phyloP scores from a whole-genome alignment of 371 early-diverging fungal species.

The Haplosporangium sp. region DNA sequence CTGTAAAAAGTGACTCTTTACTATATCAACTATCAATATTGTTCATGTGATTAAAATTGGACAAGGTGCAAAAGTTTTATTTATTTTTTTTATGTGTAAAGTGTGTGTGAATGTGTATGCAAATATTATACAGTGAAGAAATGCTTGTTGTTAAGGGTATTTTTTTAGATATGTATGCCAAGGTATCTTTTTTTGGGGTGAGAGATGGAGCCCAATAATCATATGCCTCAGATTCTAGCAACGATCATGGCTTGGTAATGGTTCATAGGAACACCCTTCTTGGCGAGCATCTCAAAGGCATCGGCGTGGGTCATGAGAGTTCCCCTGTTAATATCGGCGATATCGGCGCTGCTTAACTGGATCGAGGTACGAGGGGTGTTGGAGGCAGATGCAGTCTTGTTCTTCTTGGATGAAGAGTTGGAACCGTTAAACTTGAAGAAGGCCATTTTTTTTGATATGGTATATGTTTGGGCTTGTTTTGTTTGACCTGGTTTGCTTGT shows the following conservation, averaged over 20 bases:
- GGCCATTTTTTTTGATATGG: slow-evolving; percentile 8
- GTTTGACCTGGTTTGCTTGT: neutral
- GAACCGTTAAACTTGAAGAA: slow-evolving; percentile 37
- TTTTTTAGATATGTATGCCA: too few species aligned
- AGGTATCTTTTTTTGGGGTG: neutral
- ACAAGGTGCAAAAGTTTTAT: too few species aligned
- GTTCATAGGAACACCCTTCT: slow-evolving; percentile 18
- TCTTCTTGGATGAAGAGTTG: slow-evolving; percentile 37
- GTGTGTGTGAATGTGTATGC: too few species aligned
- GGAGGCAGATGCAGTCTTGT: slow-evolving; percentile 45
- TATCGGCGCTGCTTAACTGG: slow-evolving; percentile 12
- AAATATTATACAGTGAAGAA: neutral
- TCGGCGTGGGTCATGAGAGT: slow-evolving; percentile 7
- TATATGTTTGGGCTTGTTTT: neutral
- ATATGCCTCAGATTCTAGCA: slow-evolving; percentile 19
- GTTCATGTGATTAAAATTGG: too few species aligned
- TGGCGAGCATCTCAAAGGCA: slow-evolving; percentile 21
- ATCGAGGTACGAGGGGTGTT: slow-evolving; percentile 43
- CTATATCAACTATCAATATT: too few species aligned
- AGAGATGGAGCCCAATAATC: too few species aligned
- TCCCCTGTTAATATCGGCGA: slow-evolving; percentile 20
- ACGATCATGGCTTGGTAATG: slow-evolving; percentile 29
- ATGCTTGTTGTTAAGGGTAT: neutral
- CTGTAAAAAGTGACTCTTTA: too few species aligned
- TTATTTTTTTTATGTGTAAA: too few species aligned